Base-by-base conservation (phyloP, 2,329 filamentous ascomycete species). In the Monosporascus sp. region DNA sequence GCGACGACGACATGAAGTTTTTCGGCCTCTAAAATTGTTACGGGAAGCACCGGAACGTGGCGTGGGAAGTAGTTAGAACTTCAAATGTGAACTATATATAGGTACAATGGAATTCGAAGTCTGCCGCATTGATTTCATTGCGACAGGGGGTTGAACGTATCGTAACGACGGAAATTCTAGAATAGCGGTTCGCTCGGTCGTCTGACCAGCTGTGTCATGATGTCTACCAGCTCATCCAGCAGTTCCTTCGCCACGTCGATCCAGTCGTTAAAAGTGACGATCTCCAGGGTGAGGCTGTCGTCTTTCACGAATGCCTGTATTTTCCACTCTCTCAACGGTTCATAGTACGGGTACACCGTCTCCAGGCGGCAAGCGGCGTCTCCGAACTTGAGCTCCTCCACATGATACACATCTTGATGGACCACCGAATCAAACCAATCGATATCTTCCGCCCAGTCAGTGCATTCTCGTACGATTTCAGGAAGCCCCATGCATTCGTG, bases 251-350 rank as follows among this genome's bases (percentile, higher is more conserved):
- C 82, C 49, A 81, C 76, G 0, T 65, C 70, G 11, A 69, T 72
- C 79, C 81, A 84, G 48, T 75, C 78, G 63, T 80, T 71, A 58
- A 82, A 79, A 2, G 81, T 84, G 20, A 85, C 80, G 63, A 85
- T 75, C 70, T 85, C 82, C 50, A 85, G 69, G 48, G 75, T 78
- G 64, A 80, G 66, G 63, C 66, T 70, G 55, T 77, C 79, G 5
- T 75, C 79, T 49, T 70, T 74, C 31, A 77, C 75, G 68, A 79
- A 87, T 22, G 75, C 82, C 73, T 87, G 81, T 40, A 85, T 74
- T 72, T 85, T 84, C 72, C 82, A 84, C 63, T 78, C 78, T 18
- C 73, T 67, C 43, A 82, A 66, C 38, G 78, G 79, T 58, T 84
- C 80, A 35, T 78, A 73, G 60, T 82, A 78, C 3, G 82, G 79